Conservation (phyloP, 1,284 basidiomycete genomes). For the Meripilus lineatus region DNA sequence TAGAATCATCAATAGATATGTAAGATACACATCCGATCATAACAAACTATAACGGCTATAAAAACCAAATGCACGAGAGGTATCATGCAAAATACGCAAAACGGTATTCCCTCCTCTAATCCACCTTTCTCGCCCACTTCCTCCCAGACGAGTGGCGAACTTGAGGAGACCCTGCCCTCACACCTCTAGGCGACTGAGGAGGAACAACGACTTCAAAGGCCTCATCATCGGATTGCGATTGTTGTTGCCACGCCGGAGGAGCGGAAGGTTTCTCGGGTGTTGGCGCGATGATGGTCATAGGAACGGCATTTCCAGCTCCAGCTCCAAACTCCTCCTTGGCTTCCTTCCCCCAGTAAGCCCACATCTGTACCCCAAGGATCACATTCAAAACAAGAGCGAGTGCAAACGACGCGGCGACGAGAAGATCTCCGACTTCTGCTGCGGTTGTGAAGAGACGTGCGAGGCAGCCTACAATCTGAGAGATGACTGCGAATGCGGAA, state of each 20-base stretch:
- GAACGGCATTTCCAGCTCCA: conserved; percentile 19
- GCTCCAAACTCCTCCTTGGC: conserved; percentile 30
- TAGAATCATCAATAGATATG: too few relatives aligned
- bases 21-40: too few relatives aligned
- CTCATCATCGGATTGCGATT: conserved; percentile 20
- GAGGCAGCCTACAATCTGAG: conserved; percentile 79
- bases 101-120: too few relatives aligned
- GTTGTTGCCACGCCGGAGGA: conserved; percentile 19
- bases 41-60: too few relatives aligned
- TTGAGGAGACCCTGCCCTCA: conserved; percentile 22
- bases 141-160: conserved; percentile 42
- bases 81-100: too few relatives aligned
- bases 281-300: conserved; percentile 11
- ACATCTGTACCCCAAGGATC: conserved; percentile 78
- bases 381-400: conserved; percentile 77
- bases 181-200: conserved; percentile 36
- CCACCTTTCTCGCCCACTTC: conserved; percentile 70
- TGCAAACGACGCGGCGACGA: conserved; percentile 78
- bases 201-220: conserved; percentile 40
- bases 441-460: conserved; percentile 88
- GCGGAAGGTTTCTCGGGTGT: conserved; percentile 25
- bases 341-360: conserved; percentile 73
- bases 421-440: conserved; percentile 76
- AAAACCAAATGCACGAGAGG: too few relatives aligned
- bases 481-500: conserved; percentile 82